A percentile compares a stretch with the other conserved stretches of the same genome.
phyloP scores from a whole-genome alignment of 2,329 filamentous ascomycete species.

The Diplodia mutila region DNA sequence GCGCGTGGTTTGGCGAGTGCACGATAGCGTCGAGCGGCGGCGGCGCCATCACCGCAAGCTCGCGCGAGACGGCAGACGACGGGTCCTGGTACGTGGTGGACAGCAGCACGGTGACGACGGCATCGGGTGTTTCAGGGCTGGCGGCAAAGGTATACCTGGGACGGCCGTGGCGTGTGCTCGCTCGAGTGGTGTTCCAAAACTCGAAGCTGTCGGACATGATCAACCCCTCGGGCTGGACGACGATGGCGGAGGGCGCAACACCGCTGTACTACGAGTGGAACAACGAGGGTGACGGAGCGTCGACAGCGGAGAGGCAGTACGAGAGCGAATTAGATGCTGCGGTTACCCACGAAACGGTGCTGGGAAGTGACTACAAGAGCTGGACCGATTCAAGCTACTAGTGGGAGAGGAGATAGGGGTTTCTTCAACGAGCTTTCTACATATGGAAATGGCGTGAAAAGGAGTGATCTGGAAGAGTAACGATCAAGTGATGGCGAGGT shows the following conservation, averaged over 20 bases:
- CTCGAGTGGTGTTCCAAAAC: constrained; percentile 57
- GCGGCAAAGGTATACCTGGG: constrained; percentile 52
- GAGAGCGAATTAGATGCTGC: constrained; percentile 46
- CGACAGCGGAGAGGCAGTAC: constrained; percentile 54
- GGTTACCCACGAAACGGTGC: constrained; percentile 49
- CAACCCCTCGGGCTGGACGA: constrained; percentile 62
- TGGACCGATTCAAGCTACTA: constrained; percentile 52
- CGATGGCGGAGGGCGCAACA: constrained; percentile 44
- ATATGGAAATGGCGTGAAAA: neutral
- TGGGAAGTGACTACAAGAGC: constrained; percentile 49
- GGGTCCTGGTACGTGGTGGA: constrained; percentile 60
- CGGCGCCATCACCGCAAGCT: constrained; percentile 40
- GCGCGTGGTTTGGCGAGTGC: constrained; percentile 57
- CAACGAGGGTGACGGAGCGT: constrained; percentile 62
- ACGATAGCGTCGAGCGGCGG: constrained; percentile 33
- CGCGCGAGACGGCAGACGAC: constrained; percentile 37
- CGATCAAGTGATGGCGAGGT: too few relatives aligned
- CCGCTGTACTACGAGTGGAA: constrained; percentile 60
- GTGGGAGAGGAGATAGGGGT: neutral
- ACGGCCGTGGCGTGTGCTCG: constrained; percentile 57
- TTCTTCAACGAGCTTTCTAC: neutral
- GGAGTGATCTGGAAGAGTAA: too few relatives aligned
- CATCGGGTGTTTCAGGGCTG: constrained; percentile 34
- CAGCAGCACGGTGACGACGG: constrained; percentile 53
- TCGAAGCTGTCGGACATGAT: constrained; percentile 59